Evolutionary conservation across 257 asterid genomes (phyloP).

Genomic region (Leptodermis oblonga): DNA sequence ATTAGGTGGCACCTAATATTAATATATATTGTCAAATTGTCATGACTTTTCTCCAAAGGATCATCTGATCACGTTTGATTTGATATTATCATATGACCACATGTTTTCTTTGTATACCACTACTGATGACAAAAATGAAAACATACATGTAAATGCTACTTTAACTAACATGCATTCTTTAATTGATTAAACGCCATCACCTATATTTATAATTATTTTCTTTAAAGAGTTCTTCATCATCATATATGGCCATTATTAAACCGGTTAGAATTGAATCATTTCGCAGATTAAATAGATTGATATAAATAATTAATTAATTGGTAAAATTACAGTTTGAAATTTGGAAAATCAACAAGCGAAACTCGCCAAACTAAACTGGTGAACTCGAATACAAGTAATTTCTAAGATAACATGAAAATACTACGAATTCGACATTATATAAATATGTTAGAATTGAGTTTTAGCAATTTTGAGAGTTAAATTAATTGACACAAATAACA

Average conservation of each 20-base stretch:
- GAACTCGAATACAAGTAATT: no score
- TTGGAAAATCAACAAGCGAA: no score
- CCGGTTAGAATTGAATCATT: no score
- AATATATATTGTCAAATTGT: not conserved
- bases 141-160: not conserved
- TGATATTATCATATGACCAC: constrained; percentile 11
- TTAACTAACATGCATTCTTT: not conserved
- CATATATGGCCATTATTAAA: not conserved
- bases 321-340: no score
- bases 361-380: no score
- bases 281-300: no score
- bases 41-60: constrained; percentile 6
- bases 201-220: not conserved
- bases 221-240: not conserved
- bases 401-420: no score
- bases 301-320: no score
- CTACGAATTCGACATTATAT: no score
- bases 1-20: constrained; percentile 4
- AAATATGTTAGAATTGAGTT: no score
- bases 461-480: no score
- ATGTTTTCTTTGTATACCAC: not conserved
- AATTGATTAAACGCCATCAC: not conserved
- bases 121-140: not conserved
- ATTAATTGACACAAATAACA: no score
- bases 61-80: constrained; percentile 4